Conservation (phyloP, 1,284 basidiomycete genomes). For the Ustilago bromivora region DNA sequence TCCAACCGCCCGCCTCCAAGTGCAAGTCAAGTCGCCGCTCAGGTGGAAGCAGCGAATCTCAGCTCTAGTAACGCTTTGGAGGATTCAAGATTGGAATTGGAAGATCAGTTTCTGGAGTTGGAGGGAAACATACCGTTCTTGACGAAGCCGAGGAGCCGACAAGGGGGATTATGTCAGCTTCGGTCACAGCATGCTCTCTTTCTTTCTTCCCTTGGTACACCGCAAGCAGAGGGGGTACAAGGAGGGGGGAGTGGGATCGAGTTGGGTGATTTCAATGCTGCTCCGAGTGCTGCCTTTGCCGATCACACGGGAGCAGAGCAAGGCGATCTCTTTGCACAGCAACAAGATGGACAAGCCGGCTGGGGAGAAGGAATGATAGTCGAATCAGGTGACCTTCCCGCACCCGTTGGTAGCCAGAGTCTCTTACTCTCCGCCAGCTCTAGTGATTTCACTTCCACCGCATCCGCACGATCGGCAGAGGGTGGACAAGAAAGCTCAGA, state of each 20-base stretch:
- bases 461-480: background rate
- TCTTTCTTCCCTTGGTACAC: background rate
- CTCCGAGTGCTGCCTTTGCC: background rate
- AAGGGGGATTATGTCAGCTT: too few species aligned
- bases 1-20: conserved; percentile 19
- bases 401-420: conserved; percentile 9
- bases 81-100: conserved; percentile 25
- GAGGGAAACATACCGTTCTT: too few species aligned
- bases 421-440: conserved; percentile 4
- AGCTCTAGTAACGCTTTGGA: conserved; percentile 17
- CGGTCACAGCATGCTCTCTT: too few species aligned
- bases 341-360: background rate
- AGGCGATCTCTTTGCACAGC: too few species aligned
- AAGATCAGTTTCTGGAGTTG: conserved; percentile 28
- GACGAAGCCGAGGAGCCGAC: too few species aligned
- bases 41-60: conserved; percentile 25
- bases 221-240: background rate
- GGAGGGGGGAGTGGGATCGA: background rate
- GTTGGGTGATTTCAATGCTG: conserved; percentile 3
- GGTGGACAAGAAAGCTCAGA: background rate
- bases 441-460: background rate
- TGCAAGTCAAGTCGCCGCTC: conserved; percentile 5
- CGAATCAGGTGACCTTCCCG: conserved; percentile 6
- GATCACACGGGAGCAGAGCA: too few species aligned
- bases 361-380: background rate